A percentile compares a stretch with the other conserved stretches of the same genome.
Conservation (phyloP, 371 early-diverging fungal species). For the Mucor lusitanicus region DNA sequence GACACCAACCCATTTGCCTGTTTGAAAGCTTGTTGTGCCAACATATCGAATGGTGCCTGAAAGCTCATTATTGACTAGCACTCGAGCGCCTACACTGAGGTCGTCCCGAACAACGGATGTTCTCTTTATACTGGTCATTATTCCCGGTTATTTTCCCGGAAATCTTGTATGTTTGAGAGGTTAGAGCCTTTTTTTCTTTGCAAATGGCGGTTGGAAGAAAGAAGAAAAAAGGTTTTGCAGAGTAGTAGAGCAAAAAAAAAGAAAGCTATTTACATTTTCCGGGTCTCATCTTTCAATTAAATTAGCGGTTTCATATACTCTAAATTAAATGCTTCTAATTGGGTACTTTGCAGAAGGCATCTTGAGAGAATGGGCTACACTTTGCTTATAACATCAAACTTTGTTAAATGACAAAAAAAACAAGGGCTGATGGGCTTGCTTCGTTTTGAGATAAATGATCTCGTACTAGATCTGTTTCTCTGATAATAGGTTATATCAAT, state of each 20-base stretch:
- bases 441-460: too few relatives aligned
- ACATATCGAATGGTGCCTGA: slow-evolving; percentile 63
- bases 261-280: background rate
- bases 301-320: background rate
- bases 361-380: background rate
- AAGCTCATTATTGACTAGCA: slow-evolving; percentile 61
- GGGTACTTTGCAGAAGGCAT: background rate
- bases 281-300: background rate
- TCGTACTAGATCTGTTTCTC: too few relatives aligned
- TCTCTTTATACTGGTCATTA: slow-evolving; percentile 8
- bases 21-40: slow-evolving; percentile 71
- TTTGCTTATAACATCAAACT: too few relatives aligned
- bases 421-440: too few relatives aligned
- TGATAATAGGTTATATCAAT: too few relatives aligned
- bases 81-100: slow-evolving; percentile 50
- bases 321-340: background rate
- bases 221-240: background rate
- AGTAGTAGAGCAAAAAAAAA: background rate
- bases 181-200: background rate
- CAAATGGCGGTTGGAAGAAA: background rate
- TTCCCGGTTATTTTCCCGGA: background rate
- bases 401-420: too few relatives aligned
- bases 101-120: slow-evolving; percentile 22
- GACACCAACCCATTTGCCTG: slow-evolving; percentile 83
- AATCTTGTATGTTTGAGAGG: background rate